Evolutionary conservation across 768 basidiomycete genomes (phyloP), one percentile per base, ranked within the genome.

Genomic region (Tricholoma furcatifolium): DNA sequence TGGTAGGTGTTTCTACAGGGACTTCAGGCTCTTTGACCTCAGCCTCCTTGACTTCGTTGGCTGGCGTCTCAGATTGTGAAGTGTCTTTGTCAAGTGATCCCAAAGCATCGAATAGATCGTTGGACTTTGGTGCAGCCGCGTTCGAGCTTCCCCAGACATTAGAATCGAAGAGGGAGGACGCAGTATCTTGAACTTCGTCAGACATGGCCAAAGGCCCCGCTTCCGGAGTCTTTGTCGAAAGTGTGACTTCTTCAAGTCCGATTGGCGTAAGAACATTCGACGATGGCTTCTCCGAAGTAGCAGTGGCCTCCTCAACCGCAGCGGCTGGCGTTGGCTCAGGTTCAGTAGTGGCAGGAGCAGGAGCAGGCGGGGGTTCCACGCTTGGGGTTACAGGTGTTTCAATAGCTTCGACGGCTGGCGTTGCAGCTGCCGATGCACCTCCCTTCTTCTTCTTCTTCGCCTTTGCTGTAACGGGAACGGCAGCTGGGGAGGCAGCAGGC

Each of bases 161-260:
- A 17, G 44, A 39, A 27, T 43, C 17, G 21, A 61, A 58, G 39
- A 56, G 53, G 11, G 59, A 54, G 15, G 59, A 60, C 36, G 50
- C 35, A 10, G 34, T n/a, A 31, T 40, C 53, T 2, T 48, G 53
- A 14, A 54, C 27, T 0, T 60, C 60, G 35, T 58, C 56, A 3
- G 38, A 14, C 8, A 53, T 36, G 7, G 47, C 38, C 8, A 53
- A 23, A 32, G 46, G 35, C 32, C 18, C 21, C 1, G 54, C 42
- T 39, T 52, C 55, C 23, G 61, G 56, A 31, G 56, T 59, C 11
- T 54, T 58, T 15, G 50, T 52, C 18, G 53, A 42, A 17, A 55
- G 50, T 1, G 58, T 53, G 42, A 54, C 47, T 14, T 60, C 61
- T 32, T 58, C 58, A n/a, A 62, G 54, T 18, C 47, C 54, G 10